Evolutionary conservation across 202 grass and related monocot species (phyloP).

Genomic region (Dendrocalamus latiflorus): DNA sequence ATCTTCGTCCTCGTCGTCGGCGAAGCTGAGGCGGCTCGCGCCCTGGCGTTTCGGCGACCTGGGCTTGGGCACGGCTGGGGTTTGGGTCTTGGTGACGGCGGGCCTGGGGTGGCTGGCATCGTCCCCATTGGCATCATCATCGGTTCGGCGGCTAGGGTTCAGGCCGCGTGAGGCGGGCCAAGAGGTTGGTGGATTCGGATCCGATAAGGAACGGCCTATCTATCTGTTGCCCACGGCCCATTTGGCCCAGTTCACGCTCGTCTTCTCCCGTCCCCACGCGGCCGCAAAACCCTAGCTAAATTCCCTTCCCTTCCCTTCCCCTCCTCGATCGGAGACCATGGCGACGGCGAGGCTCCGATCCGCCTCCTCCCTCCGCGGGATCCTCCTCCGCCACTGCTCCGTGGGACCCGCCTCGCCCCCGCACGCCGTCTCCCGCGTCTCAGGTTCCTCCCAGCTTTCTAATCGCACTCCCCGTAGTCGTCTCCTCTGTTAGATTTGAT

Average conservation of each 20-base stretch:
- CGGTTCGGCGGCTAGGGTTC: slow-evolving; percentile 33
- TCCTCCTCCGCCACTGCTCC: slow-evolving; percentile 28
- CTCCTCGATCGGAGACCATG: not conserved
- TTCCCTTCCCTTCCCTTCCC: not conserved
- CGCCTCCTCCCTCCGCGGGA: slow-evolving; percentile 24
- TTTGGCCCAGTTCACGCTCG: too few relatives aligned
- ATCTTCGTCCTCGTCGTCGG: slow-evolving; percentile 78
- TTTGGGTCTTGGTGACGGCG: slow-evolving; percentile 31
- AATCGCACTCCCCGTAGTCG: not conserved
- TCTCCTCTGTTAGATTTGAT: not conserved
- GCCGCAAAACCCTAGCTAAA: slow-evolving; percentile 45
- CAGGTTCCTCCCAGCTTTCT: slow-evolving; percentile 25
- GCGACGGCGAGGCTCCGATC: slow-evolving; percentile 48
- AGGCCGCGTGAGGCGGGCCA: too few relatives aligned
- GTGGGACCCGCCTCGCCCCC: not conserved
- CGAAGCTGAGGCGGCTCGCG: slow-evolving; percentile 86
- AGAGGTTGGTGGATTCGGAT: too few relatives aligned
- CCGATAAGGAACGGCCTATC: too few relatives aligned
- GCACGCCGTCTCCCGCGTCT: not conserved
- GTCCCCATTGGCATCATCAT: slow-evolving; percentile 34
- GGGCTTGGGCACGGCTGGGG: slow-evolving; percentile 36
- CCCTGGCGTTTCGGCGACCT: slow-evolving; percentile 48
- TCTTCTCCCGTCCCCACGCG: too few relatives aligned
- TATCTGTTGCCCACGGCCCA: too few relatives aligned
- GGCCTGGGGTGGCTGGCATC: slow-evolving; percentile 13